Conservation (phyloP, 1,284 basidiomycete species). For the Ceratobasidium theobromae region DNA sequence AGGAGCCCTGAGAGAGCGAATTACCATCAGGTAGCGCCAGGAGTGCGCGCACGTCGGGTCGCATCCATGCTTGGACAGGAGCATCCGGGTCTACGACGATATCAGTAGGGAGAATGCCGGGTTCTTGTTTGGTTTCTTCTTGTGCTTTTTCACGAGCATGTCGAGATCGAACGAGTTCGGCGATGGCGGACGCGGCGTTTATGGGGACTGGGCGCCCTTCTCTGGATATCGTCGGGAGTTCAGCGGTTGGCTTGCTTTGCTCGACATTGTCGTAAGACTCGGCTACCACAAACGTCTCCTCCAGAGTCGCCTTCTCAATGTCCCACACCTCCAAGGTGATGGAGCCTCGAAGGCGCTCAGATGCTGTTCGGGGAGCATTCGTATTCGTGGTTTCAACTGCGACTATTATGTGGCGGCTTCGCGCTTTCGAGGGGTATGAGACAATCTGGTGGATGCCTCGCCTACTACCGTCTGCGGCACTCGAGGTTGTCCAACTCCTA, state of each 20-base stretch:
- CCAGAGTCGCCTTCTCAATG: conserved; percentile 35
- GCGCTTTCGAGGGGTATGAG: conserved; percentile 33
- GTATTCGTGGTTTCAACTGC: conserved; percentile 39
- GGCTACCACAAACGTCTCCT: conserved; percentile 33
- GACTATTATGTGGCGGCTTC: conserved; percentile 43
- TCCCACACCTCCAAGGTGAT: conserved; percentile 38
- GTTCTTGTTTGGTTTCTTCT: conserved; percentile 23
- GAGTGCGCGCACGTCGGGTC: conserved; percentile 36
- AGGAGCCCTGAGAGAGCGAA: conserved; percentile 33
- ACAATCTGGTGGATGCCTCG: conserved; percentile 23
- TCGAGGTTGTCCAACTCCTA: conserved; percentile 33
- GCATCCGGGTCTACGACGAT: conserved; percentile 26
- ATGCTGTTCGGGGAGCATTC: conserved; percentile 18
- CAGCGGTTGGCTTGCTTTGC: not conserved
- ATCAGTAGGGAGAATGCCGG: conserved; percentile 1
- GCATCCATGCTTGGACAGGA: conserved; percentile 19
- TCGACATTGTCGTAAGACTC: conserved; percentile 2
- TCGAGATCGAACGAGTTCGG: conserved; percentile 34
- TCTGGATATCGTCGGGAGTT: not conserved
- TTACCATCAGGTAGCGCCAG: conserved; percentile 57
- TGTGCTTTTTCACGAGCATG: conserved; percentile 31
- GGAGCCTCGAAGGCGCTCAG: conserved; percentile 13
- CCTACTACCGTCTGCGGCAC: conserved; percentile 20
- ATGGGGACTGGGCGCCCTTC: conserved; percentile 8
- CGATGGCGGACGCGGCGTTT: conserved; percentile 35